Percentiles rank a stretch among this genome's conserved stretches.
Conservation (phyloP, 352 stramenopile genomes). For the Phytophthora pinifolia region DNA sequence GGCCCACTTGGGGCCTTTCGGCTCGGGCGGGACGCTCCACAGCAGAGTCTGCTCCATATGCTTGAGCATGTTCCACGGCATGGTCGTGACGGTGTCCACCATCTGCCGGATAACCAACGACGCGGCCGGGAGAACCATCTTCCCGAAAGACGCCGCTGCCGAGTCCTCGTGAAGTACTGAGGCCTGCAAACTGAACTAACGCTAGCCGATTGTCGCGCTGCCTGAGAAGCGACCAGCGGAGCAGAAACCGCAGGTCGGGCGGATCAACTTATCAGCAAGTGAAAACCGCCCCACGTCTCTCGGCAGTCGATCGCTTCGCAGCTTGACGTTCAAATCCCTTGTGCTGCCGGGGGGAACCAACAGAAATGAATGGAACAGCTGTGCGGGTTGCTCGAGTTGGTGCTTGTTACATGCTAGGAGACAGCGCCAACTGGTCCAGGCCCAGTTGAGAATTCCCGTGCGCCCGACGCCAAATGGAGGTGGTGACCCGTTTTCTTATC, state of each 20-base stretch:
- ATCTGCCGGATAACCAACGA: slow-evolving; percentile 14
- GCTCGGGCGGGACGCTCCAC: slow-evolving; percentile 28
- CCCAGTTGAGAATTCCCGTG: not conserved
- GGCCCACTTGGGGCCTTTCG: slow-evolving; percentile 28
- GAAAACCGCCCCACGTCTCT: slow-evolving; percentile 10
- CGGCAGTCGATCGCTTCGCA: slow-evolving; percentile 1
- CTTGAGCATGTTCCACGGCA: slow-evolving; percentile 28
- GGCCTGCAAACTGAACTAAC: not conserved
- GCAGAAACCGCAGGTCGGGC: slow-evolving; percentile 1
- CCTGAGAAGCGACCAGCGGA: slow-evolving; percentile 12
- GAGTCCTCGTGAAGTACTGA: not conserved
- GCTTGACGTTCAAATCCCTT: slow-evolving; percentile 20
- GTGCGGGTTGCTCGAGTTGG: slow-evolving; percentile 6
- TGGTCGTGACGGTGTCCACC: slow-evolving; percentile 18
- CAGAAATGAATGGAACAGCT: slow-evolving; percentile 30
- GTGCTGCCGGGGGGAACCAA: slow-evolving; percentile 7
- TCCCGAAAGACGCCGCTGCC: not conserved
- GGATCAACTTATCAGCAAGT: slow-evolving; percentile 2
- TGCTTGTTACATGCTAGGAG: not conserved
- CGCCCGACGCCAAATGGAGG: not conserved
- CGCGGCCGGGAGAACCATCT: slow-evolving; percentile 22
- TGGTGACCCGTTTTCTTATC: slow-evolving; percentile 10
- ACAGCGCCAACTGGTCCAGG: not conserved
- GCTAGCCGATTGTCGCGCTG: not conserved
- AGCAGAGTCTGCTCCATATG: slow-evolving; percentile 28